These are phyloP conservation scores for Crithidia expoeki DNA, from an alignment of 208 protist genomes.

Conservation along the genomic window DNA sequence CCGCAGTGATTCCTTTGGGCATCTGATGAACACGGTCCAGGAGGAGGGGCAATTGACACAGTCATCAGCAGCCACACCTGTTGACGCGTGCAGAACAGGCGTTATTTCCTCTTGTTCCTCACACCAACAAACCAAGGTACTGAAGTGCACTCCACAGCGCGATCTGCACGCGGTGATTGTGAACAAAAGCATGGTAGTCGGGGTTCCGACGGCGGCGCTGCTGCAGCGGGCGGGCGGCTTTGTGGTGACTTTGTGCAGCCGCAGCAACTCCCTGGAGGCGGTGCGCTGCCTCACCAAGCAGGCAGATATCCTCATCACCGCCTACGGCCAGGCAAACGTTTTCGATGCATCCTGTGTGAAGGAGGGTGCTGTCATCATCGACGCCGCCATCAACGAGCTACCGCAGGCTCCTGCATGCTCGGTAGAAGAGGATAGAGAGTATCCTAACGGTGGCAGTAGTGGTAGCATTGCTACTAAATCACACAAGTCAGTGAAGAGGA, in stretches of 20 bases:
- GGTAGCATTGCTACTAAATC: neutral
- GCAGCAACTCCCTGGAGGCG: conserved; percentile 72
- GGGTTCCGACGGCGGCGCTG: conserved; percentile 91
- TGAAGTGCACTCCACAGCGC: conserved; percentile 2
- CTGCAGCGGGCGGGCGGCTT: conserved; percentile 80
- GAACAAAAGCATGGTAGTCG: conserved; percentile 94
- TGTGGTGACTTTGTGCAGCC: conserved; percentile 93
- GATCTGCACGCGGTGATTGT: conserved; percentile 91
- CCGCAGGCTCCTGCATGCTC: neutral
- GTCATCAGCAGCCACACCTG: neutral
- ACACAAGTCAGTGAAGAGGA: neutral
- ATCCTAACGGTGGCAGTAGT: neutral
- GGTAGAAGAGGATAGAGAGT: neutral
- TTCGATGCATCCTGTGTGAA: conserved; percentile 87
- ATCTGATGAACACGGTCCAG: conserved; percentile 1
- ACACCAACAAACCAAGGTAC: neutral
- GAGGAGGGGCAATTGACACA: neutral
- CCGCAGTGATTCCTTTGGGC: conserved; percentile 19
- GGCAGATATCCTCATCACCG: conserved; percentile 94
- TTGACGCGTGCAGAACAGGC: no score
- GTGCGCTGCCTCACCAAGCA: conserved; percentile 40
- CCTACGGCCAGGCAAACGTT: conserved; percentile 87
- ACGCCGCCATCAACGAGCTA: conserved; percentile 95
- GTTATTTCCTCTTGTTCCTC: neutral
- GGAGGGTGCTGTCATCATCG: conserved; percentile 93